These are phyloP conservation scores for Ceratobasidium papillatum DNA, from an alignment of 1,284 basidiomycete species.

Conservation along the genomic window DNA sequence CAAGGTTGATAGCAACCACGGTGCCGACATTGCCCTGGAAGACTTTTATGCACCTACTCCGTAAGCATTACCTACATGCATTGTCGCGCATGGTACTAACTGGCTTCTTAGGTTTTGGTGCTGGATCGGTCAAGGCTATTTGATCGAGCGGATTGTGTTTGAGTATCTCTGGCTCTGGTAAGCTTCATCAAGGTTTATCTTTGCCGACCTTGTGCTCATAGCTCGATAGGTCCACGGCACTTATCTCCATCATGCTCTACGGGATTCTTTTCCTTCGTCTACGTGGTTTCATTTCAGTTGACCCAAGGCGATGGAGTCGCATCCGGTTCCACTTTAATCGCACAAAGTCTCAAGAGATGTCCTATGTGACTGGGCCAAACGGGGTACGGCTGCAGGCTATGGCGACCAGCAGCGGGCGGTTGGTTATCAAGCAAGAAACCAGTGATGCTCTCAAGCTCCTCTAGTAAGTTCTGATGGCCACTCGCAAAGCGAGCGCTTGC, in stretches of 20 bases:
- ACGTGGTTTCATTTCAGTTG: conserved; percentile 42
- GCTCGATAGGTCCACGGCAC: conserved; percentile 27
- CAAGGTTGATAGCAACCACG: background rate
- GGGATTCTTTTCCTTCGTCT: conserved; percentile 43
- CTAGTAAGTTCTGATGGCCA: conserved; percentile 37
- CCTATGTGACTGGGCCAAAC: conserved; percentile 24
- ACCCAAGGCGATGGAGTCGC: conserved; percentile 28
- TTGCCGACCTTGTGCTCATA: background rate
- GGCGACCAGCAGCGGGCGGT: conserved; percentile 25
- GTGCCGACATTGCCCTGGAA: conserved; percentile 12
- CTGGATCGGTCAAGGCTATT: conserved; percentile 42
- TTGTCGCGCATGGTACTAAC: background rate
- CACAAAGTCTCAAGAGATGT: conserved; percentile 13
- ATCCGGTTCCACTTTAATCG: conserved; percentile 30
- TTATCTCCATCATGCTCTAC: conserved; percentile 41
- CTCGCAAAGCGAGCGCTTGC: background rate
- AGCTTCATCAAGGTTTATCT: background rate
- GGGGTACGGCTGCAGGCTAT: conserved; percentile 34
- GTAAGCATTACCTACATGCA: conserved; percentile 25
- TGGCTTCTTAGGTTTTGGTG: conserved; percentile 38
- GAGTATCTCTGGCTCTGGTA: conserved; percentile 45
- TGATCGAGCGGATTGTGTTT: conserved; percentile 41
- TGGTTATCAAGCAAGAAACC: conserved; percentile 35
- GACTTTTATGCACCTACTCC: conserved; percentile 42
- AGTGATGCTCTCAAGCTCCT: conserved; percentile 45